Conservation (phyloP, 2,329 filamentous ascomycete species). For the Rhynchosporium graminicola region DNA sequence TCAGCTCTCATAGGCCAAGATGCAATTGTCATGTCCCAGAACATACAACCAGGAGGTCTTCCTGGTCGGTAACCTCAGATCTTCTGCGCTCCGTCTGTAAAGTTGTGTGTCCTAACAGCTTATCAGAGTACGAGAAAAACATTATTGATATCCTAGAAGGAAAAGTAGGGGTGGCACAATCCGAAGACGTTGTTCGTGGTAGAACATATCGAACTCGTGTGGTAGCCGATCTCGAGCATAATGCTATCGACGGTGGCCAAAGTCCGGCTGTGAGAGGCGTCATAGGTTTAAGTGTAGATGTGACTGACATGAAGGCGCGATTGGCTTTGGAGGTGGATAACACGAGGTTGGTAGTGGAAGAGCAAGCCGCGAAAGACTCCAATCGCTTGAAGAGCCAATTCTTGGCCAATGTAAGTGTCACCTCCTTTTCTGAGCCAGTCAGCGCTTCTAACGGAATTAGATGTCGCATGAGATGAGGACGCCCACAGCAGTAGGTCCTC, state of each 20-base stretch:
- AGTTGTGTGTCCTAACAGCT: background rate
- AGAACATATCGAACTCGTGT: slow-evolving; percentile 30
- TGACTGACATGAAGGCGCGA: slow-evolving; percentile 33
- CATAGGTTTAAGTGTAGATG: slow-evolving; percentile 33
- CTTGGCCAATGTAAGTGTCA: slow-evolving; percentile 31
- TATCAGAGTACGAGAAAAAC: slow-evolving; percentile 27
- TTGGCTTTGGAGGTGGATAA: slow-evolving; percentile 32
- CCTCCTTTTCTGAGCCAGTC: background rate
- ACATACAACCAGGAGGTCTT: slow-evolving; percentile 22
- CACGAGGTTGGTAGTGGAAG: slow-evolving; percentile 28
- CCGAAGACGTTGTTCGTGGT: slow-evolving; percentile 28
- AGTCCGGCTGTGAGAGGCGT: slow-evolving; percentile 30
- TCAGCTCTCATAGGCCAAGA: slow-evolving; percentile 22
- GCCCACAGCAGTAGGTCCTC: slow-evolving; percentile 30
- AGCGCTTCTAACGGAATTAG: slow-evolving; percentile 16
- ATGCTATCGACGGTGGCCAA: slow-evolving; percentile 25
- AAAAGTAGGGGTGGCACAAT: slow-evolving; percentile 29
- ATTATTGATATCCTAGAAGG: slow-evolving; percentile 29
- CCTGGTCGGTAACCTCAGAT: slow-evolving; percentile 15
- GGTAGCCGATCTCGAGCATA: slow-evolving; percentile 32
- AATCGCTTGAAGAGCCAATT: slow-evolving; percentile 35
- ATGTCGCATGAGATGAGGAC: slow-evolving; percentile 37
- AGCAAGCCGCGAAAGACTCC: slow-evolving; percentile 35
- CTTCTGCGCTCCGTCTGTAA: too few relatives aligned
- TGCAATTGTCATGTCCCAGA: slow-evolving; percentile 23